Evolutionary conservation across 2,329 filamentous ascomycete genomes (phyloP).

Genomic region (Arthroderma uncinatum): DNA sequence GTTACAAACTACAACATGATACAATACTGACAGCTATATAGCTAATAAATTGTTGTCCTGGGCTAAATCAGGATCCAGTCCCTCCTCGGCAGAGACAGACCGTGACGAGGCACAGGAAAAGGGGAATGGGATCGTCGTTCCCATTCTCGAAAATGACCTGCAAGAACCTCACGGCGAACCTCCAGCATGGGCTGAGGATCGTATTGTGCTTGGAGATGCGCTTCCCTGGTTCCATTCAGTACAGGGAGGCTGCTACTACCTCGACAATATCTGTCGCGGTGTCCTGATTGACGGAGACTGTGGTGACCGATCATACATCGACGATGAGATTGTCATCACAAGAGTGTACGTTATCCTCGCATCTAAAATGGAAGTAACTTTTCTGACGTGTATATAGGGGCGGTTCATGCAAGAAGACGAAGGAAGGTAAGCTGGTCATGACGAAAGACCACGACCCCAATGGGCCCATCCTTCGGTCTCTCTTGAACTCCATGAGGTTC

Average conservation of each 20-base stretch:
- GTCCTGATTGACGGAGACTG: conserved; percentile 49
- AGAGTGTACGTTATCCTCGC: conserved; percentile 40
- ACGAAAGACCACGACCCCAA: conserved; percentile 37
- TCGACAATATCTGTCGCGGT: conserved; percentile 40
- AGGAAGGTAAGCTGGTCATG: conserved; percentile 31
- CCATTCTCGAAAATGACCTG: not conserved
- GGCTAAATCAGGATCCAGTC: not conserved
- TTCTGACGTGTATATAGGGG: not conserved
- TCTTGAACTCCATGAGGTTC: conserved; percentile 38
- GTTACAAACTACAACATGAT: not conserved
- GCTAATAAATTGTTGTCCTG: not conserved
- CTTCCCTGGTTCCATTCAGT: conserved; percentile 52
- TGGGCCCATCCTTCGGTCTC: conserved; percentile 27
- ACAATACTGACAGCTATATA: not conserved
- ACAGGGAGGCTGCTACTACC: conserved; percentile 49
- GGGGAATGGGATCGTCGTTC: not conserved
- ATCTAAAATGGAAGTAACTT: not conserved
- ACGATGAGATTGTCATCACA: conserved; percentile 52
- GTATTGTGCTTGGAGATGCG: conserved; percentile 53
- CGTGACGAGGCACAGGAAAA: not conserved
- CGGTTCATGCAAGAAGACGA: conserved; percentile 8
- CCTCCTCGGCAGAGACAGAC: not conserved
- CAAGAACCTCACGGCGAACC: conserved; percentile 27
- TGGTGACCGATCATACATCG: conserved; percentile 47
- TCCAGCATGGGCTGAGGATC: conserved; percentile 46